Percentiles rank a stretch among this genome's conserved stretches.
These are phyloP conservation scores for Lanzia echinophila DNA, from an alignment of 2,329 filamentous ascomycete genomes.

Conservation along the genomic window DNA sequence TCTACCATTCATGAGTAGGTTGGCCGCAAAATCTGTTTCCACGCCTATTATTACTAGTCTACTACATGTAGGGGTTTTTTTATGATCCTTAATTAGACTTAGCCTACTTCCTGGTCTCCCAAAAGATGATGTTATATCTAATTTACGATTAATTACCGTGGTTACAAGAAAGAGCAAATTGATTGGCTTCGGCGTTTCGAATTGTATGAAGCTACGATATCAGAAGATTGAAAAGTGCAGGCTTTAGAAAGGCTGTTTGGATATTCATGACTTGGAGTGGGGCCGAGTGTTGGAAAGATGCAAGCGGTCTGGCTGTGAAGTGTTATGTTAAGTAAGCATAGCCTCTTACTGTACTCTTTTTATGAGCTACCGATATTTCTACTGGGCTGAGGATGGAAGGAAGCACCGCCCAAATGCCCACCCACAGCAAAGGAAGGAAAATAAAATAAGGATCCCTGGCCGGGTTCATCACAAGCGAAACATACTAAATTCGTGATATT, in stretches of 20 bases:
- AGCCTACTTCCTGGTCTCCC: neutral
- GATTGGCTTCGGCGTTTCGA: neutral
- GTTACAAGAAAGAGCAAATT: neutral
- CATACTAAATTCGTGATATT: neutral
- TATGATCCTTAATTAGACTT: too few species aligned
- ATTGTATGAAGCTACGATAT: neutral
- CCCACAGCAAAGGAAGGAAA: neutral
- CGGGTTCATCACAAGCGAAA: neutral
- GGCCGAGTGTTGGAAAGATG: neutral
- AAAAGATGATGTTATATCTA: neutral
- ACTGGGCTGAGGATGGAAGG: neutral
- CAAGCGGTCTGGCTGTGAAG: neutral
- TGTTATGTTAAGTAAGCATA: neutral
- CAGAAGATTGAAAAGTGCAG: neutral
- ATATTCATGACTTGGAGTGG: neutral
- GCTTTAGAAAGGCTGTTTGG: neutral
- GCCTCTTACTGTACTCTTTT: too few species aligned
- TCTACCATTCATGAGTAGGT: neutral
- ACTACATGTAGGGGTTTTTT: neutral
- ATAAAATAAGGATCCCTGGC: neutral
- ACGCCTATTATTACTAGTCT: neutral
- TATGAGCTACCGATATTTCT: neutral
- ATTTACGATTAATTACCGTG: conserved; percentile 5
- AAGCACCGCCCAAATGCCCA: neutral
- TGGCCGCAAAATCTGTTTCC: neutral